Evolutionary conservation across 768 basidiomycete genomes (phyloP), one percentile per base, ranked within the genome.

Genomic region (Suillus paluster): DNA sequence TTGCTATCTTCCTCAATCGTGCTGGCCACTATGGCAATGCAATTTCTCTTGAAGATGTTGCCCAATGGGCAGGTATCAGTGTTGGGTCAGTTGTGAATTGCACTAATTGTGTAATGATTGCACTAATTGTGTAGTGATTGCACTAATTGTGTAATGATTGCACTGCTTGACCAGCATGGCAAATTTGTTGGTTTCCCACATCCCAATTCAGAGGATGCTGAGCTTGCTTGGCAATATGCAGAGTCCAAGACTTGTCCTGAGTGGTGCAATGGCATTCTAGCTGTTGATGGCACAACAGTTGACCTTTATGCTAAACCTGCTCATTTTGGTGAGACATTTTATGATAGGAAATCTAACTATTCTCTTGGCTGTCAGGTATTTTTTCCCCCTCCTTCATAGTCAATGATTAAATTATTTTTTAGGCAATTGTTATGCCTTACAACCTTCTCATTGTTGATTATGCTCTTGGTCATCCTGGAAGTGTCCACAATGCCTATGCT

Each of bases 231-330:
- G 71, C 14, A 27, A 4, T 81, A 77, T 78, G 75, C 79, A 6
- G 69, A 75, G 50, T 30, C 57, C 2, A 67, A 70, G 15, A 75
- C 75, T 1, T 81, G 79, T 60, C 27, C 52, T 6, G 71, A 64
- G 0, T 82, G 77, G 79, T 55, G 74, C 1, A 44, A 78, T 60
- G 78, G 78, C 1, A 80, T 72, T 72, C 72, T 69, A 49, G 60
- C 79, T 56, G 75, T 79, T 50, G 78, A 81, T 66, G 78, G 80
- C 2, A 80, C 79, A 11, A 49, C 45, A n/a, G 3, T 59, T 38
- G 5, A 27, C 1, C 58, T 59, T 5, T 70, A 65, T 58, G 45
- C 25, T 11, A 64, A 62, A n/a, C 60, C 60, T 9, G 60, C 54
- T 19, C 53, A 45, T 27, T 60, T 57, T 62, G 60, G 63, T 3